phyloP scores from a whole-genome alignment of 805 yeast species.

The Candida peoriensis region DNA sequence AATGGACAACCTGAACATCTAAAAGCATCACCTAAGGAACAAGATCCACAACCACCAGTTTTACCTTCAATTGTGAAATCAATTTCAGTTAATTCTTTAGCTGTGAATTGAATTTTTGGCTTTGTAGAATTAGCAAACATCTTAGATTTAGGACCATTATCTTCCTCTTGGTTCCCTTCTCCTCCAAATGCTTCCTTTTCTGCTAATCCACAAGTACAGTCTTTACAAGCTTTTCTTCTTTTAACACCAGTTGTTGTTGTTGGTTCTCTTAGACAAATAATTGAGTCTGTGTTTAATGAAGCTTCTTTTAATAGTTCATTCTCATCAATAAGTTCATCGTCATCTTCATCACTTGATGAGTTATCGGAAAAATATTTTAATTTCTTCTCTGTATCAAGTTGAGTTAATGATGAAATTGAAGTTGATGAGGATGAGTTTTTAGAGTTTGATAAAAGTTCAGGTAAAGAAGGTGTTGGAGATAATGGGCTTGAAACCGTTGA shows the following conservation, averaged over 20 bases:
- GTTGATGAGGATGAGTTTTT: no score
- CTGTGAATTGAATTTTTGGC: conserved; percentile 41
- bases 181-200: conserved; percentile 72
- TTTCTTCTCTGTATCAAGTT: conserved; percentile 15
- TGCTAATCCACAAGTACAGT: conserved; percentile 94
- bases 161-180: conserved; percentile 33
- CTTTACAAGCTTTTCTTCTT: conserved; percentile 93
- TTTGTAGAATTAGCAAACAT: conserved; percentile 36
- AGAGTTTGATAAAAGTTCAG: no score
- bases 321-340: conserved; percentile 27
- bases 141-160: conserved; percentile 26
- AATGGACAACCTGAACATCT: conserved; percentile 98
- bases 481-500: no score
- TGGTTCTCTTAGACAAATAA: conserved; percentile 40
- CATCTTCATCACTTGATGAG: conserved; percentile 17
- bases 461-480: conserved; percentile 15
- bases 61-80: conserved; percentile 97
- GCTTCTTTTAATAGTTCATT: conserved; percentile 36
- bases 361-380: conserved; percentile 17
- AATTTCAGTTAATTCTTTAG: conserved; percentile 78
- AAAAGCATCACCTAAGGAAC: conserved; percentile 97
- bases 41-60: conserved; percentile 96
- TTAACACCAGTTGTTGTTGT: conserved; percentile 41
- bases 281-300: conserved; percentile 33
- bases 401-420: conserved; percentile 8